Conservation (phyloP, 2,329 filamentous ascomycete species). For the Calonectria hongkongensis region DNA sequence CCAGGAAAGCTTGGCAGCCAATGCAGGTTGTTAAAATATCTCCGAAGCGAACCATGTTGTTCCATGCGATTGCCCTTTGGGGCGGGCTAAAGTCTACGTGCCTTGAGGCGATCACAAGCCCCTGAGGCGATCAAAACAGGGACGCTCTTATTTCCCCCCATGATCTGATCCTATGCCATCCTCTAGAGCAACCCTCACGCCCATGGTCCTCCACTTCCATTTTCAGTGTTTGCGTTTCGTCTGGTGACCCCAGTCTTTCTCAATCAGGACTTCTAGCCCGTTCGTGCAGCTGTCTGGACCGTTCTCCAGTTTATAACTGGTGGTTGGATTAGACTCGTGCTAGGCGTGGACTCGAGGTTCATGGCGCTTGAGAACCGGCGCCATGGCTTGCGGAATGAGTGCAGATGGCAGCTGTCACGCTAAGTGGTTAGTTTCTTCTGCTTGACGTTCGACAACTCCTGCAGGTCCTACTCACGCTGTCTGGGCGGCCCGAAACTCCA, state of each 20-base stretch:
- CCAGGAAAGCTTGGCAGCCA: conserved; percentile 22
- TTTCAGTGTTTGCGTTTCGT: neutral
- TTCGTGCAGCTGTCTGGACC: neutral
- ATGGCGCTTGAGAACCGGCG: neutral
- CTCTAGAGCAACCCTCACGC: neutral
- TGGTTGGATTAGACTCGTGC: conserved; percentile 17
- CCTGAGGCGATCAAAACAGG: conserved; percentile 9
- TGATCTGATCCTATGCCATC: conserved; percentile 25
- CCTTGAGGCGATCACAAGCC: conserved; percentile 10
- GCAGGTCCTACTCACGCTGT: conserved; percentile 1
- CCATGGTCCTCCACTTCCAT: conserved; percentile 18
- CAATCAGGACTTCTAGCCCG: neutral
- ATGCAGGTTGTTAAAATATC: conserved; percentile 28
- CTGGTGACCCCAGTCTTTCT: neutral
- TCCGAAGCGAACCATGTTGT: conserved; percentile 31
- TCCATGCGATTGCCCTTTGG: conserved; percentile 30
- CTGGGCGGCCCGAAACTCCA: neutral
- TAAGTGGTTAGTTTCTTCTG: neutral
- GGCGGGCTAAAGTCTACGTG: conserved; percentile 22
- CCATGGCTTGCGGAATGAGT: neutral
- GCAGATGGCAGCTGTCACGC: neutral
- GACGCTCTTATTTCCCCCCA: neutral
- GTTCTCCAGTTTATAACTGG: neutral
- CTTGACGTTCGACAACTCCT: neutral
- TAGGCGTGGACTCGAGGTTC: too few species aligned